Evolutionary conservation across 2,329 filamentous ascomycete species (phyloP), one percentile per base, ranked within the genome.

Genomic region (Trichoderma polysporum): DNA sequence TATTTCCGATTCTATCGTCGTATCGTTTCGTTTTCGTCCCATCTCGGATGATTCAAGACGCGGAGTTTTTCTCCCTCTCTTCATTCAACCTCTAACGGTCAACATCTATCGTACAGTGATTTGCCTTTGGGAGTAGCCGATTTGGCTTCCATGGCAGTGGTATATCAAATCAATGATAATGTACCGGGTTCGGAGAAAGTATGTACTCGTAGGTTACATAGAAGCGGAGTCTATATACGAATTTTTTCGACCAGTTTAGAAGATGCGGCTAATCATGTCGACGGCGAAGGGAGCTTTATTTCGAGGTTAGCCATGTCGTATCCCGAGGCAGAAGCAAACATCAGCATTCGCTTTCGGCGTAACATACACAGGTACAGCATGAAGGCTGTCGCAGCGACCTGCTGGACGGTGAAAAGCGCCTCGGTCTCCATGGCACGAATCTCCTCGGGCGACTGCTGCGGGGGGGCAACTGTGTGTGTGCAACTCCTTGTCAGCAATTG

Each of bases 291-390:
- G 86, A 66, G 85, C 86, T 88, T 25, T 31, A 27, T 47, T 4
- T 13, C 22, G 12, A 3, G 3, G 66, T 67, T 29, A 67, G 66
- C 60, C 25, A 49, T 9, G n/a, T 13, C 31, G 39, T n/a, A 22
- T n/a, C n/a, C 12, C 6, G 22, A n/a, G 19, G 29, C n/a, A n/a
- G n/a, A 29, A 45, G 25, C 9, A 27, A n/a, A n/a, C n/a, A n/a
- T n/a, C n/a, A n/a, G n/a, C n/a, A 9, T 45, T 15, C 7, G 7
- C n/a, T 27, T 19, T 41, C 31, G 10, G 39, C 19, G 17, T 2
- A 9, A 76, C 90, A 66, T 87, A 95, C 92, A 92, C 68, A 95
- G 81, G 77, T 94, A 94, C 57, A 95, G 84, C 58, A 91, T 78
- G 45, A 89, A 82, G 70, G 88, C 89, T 17, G 88, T 87, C 45